phyloP scores from a whole-genome alignment of 768 basidiomycete species.

The Nidularia pulvinata region DNA sequence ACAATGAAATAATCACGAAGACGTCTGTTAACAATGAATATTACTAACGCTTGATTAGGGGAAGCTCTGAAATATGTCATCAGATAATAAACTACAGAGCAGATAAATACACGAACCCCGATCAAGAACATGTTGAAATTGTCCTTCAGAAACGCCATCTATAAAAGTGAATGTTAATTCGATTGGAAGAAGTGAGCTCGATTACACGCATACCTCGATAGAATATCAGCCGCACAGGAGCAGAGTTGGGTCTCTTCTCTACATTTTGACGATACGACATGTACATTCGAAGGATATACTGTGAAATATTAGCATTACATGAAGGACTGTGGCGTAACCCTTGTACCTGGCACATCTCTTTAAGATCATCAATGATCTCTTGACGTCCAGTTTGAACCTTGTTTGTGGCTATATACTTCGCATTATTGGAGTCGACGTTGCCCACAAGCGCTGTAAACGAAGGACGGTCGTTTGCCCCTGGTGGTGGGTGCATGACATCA shows the following conservation, averaged over 20 bases:
- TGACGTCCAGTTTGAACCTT: slow-evolving; percentile 56
- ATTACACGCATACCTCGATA: slow-evolving; percentile 54
- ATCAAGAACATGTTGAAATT: slow-evolving; percentile 51
- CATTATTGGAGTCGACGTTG: slow-evolving; percentile 66
- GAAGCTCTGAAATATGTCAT: slow-evolving; percentile 43
- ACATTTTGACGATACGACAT: slow-evolving; percentile 45
- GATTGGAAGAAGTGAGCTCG: slow-evolving; percentile 2
- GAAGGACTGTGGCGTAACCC: background rate
- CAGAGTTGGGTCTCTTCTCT: slow-evolving; percentile 38
- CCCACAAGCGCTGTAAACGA: slow-evolving; percentile 75
- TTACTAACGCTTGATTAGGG: slow-evolving; percentile 51
- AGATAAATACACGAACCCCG: slow-evolving; percentile 34
- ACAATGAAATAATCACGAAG: background rate
- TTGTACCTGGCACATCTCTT: slow-evolving; percentile 57
- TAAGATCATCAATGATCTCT: slow-evolving; percentile 69
- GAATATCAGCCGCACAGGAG: slow-evolving; percentile 66
- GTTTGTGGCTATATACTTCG: slow-evolving; percentile 57
- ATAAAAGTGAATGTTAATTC: slow-evolving; percentile 14
- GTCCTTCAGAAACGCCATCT: slow-evolving; percentile 54
- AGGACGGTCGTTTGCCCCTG: slow-evolving; percentile 65
- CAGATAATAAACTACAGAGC: background rate
- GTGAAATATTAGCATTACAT: background rate
- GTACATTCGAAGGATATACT: slow-evolving; percentile 57
- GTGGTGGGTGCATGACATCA: slow-evolving; percentile 76
- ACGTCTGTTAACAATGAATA: too few species aligned